phyloP scores from a whole-genome alignment of 1,284 basidiomycete genomes.

The Anthracocystis setariae region DNA sequence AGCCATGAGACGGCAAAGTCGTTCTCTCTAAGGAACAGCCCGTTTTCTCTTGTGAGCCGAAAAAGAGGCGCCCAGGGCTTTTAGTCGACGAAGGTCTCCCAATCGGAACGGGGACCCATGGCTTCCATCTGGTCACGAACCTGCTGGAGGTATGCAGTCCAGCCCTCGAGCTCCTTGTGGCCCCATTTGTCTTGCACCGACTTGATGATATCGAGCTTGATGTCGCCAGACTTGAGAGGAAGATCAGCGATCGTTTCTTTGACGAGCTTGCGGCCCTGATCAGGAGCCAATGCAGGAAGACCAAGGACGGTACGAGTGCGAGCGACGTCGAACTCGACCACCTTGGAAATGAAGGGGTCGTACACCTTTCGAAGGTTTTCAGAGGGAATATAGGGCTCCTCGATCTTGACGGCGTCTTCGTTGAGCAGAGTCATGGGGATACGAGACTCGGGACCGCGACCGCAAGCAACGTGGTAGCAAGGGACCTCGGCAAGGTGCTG shows the following conservation, averaged over 20 bases:
- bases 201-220: conserved; percentile 34
- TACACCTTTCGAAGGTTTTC: conserved; percentile 46
- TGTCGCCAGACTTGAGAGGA: conserved; percentile 24
- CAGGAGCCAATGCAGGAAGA: conserved; percentile 18
- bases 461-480: conserved; percentile 48
- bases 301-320: conserved; percentile 36
- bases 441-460: conserved; percentile 24
- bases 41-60: too few relatives aligned
- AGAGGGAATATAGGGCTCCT: conserved; percentile 41
- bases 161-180: conserved; percentile 15
- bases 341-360: conserved; percentile 40
- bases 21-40: too few relatives aligned
- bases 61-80: too few relatives aligned
- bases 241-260: conserved; percentile 23
- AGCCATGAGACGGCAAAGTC: not conserved
- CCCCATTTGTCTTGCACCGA: conserved; percentile 30
- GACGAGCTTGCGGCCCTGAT: conserved; percentile 13
- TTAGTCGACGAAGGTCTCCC: conserved; percentile 45
- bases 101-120: conserved; percentile 40
- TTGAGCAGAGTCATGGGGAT: conserved; percentile 45
- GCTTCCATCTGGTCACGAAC: conserved; percentile 35
- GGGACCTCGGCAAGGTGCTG: conserved; percentile 44
- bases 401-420: conserved; percentile 26
- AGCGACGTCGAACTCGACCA: conserved; percentile 40
- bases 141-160: conserved; percentile 40